Evolutionary conservation across 140 eudicot genomes (phyloP), one percentile per base, ranked within the genome.

Genomic region (Erigeron philadelphicus): DNA sequence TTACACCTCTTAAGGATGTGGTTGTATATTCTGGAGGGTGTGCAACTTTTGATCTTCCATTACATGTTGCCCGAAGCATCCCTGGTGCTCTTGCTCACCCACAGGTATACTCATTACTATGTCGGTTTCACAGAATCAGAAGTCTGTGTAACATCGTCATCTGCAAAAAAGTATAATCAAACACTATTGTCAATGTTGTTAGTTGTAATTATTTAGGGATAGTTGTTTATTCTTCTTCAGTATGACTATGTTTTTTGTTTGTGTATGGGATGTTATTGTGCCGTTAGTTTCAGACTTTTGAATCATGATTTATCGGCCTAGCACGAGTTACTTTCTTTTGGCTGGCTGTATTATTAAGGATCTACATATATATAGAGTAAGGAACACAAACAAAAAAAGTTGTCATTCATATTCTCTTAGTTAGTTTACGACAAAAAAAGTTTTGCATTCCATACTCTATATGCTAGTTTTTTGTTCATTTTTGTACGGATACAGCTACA

Each of bases 31-130:
- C 98, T 21, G 71, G 72, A 67, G 96, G 79, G n/a, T 92, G 98
- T 70, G 85, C 96, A 56, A 86, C 98, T 66, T 92, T 52, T 80
- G 90, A 92, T 79, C 88, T 92, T 66, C 96, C 98, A 0, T 43
- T 84, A 47, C 77, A 80, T 71, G 83, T 81, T 72, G 88, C 96
- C 55, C 66, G 45, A 59, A 74, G 64, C 64, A 81, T 84, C 63
- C 72, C 79, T 56, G 93, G 85, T 40, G 90, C 95, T 71, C 83
- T 86, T 46, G 88, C 96, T 63, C 98, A 92, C 79, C 98, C 96
- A 60, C 96, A 92, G 96, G 98, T 92, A 77, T 46, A 43, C 67
- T 13, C 13, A 3, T 15, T 42, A 8, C 10, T 61, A 8, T 15
- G 49, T 21, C 2, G 50, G 12, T 45, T 7, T 45, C 9, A 45